Conservation (phyloP, 805 yeast species). For the Ogataea degrootiae region DNA sequence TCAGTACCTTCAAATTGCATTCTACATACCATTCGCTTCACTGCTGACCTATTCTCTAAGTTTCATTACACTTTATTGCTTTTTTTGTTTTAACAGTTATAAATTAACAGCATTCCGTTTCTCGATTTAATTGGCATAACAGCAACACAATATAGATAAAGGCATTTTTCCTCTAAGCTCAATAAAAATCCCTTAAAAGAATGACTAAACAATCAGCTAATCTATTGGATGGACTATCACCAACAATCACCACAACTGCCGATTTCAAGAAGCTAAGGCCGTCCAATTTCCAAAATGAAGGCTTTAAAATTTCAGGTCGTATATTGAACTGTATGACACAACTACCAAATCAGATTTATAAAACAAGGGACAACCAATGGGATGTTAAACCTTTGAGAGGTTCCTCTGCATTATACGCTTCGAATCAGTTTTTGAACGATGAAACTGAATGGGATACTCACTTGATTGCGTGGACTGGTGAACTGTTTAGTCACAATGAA, state of each 20-base stretch:
- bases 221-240: neutral
- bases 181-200: too few relatives aligned
- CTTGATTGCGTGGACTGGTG: slow-evolving; percentile 95
- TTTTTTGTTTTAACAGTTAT: too few relatives aligned
- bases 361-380: slow-evolving; percentile 42
- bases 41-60: too few relatives aligned
- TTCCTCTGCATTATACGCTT: slow-evolving; percentile 77
- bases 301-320: slow-evolving; percentile 54
- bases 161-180: too few relatives aligned
- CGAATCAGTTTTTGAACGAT: slow-evolving; percentile 57
- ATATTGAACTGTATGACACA: slow-evolving; percentile 63
- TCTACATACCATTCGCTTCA: too few relatives aligned
- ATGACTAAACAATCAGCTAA: neutral
- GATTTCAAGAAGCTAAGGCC: slow-evolving; percentile 7
- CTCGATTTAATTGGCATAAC: too few relatives aligned
- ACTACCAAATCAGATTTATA: slow-evolving; percentile 58
- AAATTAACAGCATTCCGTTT: too few relatives aligned
- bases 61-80: too few relatives aligned
- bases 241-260: neutral
- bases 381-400: slow-evolving; percentile 67
- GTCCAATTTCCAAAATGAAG: slow-evolving; percentile 18
- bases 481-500: slow-evolving; percentile 39
- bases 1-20: too few relatives aligned
- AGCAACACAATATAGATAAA: too few relatives aligned
- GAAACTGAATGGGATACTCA: slow-evolving; percentile 84